Conservation (phyloP, 768 basidiomycete species). For the Leccinum sublutescens region DNA sequence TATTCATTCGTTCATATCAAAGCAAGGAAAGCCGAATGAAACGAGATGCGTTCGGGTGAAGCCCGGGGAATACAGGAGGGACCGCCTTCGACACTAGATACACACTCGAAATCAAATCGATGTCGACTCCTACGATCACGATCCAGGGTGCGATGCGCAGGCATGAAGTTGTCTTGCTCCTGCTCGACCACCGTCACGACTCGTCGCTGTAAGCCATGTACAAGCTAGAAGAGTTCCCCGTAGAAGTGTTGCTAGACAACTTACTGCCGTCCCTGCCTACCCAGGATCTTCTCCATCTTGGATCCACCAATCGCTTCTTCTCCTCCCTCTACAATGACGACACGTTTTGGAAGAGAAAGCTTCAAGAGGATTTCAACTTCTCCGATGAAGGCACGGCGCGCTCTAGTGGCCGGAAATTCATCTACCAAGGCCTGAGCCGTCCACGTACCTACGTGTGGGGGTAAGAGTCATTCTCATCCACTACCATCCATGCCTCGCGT, state of each 20-base stretch:
- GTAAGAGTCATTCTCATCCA: slow-evolving; percentile 37
- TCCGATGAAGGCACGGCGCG: slow-evolving; percentile 69
- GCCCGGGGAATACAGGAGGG: too few species aligned
- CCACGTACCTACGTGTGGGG: slow-evolving; percentile 58
- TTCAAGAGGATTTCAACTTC: slow-evolving; percentile 76
- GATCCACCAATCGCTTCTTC: slow-evolving; percentile 64
- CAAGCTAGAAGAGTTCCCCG: slow-evolving; percentile 53
- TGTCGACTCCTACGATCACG: too few species aligned
- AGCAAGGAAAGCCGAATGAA: too few species aligned
- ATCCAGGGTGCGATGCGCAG: too few species aligned
- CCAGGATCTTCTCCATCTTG: slow-evolving; percentile 56
- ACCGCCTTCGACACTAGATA: too few species aligned
- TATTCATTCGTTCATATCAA: too few species aligned
- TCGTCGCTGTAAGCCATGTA: slow-evolving; percentile 31
- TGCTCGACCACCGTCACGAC: background rate
- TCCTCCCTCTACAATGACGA: slow-evolving; percentile 63
- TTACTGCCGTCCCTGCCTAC: slow-evolving; percentile 57
- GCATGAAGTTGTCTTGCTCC: background rate
- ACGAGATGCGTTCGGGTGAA: too few species aligned
- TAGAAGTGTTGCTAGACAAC: slow-evolving; percentile 78
- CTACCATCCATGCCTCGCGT: background rate
- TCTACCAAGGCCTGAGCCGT: slow-evolving; percentile 68
- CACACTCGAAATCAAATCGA: too few species aligned
- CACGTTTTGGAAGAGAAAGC: slow-evolving; percentile 73
- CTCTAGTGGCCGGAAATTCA: slow-evolving; percentile 72